Percentiles rank a stretch among this genome's conserved stretches.
Conservation (phyloP, 805 yeast species). For the Wickerhamiella sergipiensis region DNA sequence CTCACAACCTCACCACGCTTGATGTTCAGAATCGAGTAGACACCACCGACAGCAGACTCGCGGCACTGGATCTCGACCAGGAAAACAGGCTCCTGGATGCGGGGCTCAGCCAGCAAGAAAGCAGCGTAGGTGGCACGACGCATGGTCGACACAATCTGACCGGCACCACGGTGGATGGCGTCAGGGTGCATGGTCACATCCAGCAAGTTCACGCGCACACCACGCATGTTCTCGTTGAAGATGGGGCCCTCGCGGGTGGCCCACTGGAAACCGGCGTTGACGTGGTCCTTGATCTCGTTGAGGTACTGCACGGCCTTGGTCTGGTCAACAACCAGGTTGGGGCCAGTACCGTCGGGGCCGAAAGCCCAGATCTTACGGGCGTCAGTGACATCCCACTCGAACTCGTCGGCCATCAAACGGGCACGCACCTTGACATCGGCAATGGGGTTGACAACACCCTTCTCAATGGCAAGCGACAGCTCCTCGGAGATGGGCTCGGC, state of each 20-base stretch:
- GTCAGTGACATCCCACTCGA: constrained; percentile 98
- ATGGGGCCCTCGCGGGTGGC: constrained; percentile 99
- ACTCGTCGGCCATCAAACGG: constrained; percentile 96
- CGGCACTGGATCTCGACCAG: constrained; percentile 99
- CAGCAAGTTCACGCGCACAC: constrained; percentile 92
- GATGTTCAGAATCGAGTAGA: constrained; percentile 97
- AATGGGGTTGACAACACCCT: constrained; percentile 82
- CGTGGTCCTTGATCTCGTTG: constrained; percentile 97
- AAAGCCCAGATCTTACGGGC: constrained; percentile 99
- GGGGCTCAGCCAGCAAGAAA: constrained; percentile 95
- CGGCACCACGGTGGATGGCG: constrained; percentile 99
- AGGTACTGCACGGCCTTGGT: constrained; percentile 99
- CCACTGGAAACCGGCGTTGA: constrained; percentile 99
- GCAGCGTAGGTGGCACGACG: constrained; percentile 99
- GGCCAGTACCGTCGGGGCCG: constrained; percentile 99
- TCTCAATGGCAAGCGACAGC: constrained; percentile 80
- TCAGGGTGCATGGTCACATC: constrained; percentile 99
- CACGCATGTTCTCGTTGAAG: constrained; percentile 92
- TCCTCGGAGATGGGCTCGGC: constrained; percentile 96
- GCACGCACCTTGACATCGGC: constrained; percentile 99
- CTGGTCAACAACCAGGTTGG: constrained; percentile 97
- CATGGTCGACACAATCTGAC: constrained; percentile 99
- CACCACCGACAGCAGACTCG: constrained; percentile 99
- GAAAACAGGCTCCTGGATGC: constrained; percentile 98
- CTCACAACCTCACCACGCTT: constrained; percentile 97